Evolutionary conservation across 345 rosid species (phyloP).

Genomic region (Combretum micranthum): DNA sequence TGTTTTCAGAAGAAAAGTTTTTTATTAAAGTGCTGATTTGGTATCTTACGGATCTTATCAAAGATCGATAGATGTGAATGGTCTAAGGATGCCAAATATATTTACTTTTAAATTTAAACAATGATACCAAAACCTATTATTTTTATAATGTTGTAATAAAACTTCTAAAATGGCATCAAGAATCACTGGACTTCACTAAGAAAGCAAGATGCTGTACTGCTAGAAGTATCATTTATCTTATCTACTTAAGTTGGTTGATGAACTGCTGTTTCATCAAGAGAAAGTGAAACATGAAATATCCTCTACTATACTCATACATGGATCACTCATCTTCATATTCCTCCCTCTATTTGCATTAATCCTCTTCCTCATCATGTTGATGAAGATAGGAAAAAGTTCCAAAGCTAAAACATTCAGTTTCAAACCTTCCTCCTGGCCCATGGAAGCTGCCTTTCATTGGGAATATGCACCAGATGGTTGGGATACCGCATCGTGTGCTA

Average conservation of each 20-base stretch:
- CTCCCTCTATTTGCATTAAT: background rate
- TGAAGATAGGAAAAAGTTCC: background rate
- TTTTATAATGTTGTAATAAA: too few relatives aligned
- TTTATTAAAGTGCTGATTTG: too few relatives aligned
- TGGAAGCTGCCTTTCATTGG: conserved; percentile 27
- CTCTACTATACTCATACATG: background rate
- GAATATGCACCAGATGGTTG: conserved; percentile 21
- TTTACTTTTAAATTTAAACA: too few relatives aligned
- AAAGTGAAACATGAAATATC: background rate
- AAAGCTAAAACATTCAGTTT: background rate
- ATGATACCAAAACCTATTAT: too few relatives aligned
- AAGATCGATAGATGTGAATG: too few relatives aligned
- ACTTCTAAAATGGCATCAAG: too few relatives aligned
- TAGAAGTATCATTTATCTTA: too few relatives aligned
- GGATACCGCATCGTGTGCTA: conserved; percentile 13
- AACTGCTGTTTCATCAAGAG: background rate
- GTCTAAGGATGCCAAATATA: too few relatives aligned
- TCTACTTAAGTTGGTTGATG: background rate
- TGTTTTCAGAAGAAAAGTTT: too few relatives aligned
- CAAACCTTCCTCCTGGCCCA: conserved; percentile 27
- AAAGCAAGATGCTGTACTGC: too few relatives aligned
- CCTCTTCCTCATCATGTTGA: background rate
- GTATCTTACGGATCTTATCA: too few relatives aligned
- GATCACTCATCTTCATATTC: background rate
- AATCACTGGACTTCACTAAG: too few relatives aligned